phyloP scores from a whole-genome alignment of 441 rosid genomes.

The Sinapis alba region DNA sequence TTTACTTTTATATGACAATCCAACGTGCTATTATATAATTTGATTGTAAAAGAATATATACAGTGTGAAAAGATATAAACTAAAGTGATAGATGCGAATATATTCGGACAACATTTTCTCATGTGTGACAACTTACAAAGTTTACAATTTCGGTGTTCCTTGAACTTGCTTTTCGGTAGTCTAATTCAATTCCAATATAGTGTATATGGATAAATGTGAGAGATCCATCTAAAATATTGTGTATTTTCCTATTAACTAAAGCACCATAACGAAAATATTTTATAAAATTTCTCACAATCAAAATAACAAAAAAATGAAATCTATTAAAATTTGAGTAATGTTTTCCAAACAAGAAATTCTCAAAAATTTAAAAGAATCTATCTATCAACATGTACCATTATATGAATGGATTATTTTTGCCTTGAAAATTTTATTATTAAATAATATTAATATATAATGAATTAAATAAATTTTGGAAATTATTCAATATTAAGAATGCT shows the following conservation, averaged over 20 bases:
- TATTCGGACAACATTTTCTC: constrained; percentile 39
- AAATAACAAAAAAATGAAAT: neutral
- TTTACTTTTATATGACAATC: neutral
- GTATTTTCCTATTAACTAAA: neutral
- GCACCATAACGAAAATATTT: neutral
- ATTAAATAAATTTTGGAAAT: neutral
- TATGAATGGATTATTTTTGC: neutral
- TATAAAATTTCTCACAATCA: neutral
- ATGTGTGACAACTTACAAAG: constrained; percentile 42
- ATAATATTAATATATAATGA: neutral
- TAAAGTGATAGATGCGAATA: constrained; percentile 27
- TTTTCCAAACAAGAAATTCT: neutral
- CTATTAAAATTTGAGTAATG: neutral
- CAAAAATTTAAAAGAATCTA: neutral
- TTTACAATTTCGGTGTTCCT: neutral
- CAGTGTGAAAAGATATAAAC: neutral
- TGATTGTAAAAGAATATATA: neutral
- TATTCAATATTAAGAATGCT: neutral
- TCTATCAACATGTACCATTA: neutral
- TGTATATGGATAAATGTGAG: neutral
- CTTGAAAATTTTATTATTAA: neutral
- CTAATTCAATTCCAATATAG: neutral
- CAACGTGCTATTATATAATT: constrained; percentile 2
- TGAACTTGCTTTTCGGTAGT: constrained; percentile 3
- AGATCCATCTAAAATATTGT: neutral